Evolutionary conservation across 768 basidiomycete genomes (phyloP), one percentile per base, ranked within the genome.

Genomic region (Tephrocybe rancida): DNA sequence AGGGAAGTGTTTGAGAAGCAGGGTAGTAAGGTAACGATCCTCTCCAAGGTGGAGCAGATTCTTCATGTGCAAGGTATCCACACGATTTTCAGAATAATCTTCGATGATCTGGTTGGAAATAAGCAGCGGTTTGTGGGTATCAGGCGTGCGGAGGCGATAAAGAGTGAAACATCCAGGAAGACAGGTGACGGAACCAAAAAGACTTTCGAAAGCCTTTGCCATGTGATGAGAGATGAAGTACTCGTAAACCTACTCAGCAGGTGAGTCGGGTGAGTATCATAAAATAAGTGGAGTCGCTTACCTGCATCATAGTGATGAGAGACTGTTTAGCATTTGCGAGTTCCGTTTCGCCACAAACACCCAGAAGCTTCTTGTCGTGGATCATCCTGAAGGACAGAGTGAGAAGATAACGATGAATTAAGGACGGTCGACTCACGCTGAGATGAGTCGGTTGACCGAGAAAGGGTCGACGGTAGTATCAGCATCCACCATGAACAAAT

Each of bases 221-320:
- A 99, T 87, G 72, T 98, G 94, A 73, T 99, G 97, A 0, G 95
- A 98, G 62, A 99, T 94, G 76, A 93, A 99, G 80, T 98, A 98
- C 67, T 98, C 96, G 77, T 98, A 98, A 27, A 98, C 96, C 87
- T 90, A 54, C 11, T 32, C 0, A 18, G 49, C 13, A 47, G 59
- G 18, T 44, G 34, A 37, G 42, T 21, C 19, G 7, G 58, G 35
- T 29, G 24, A 8, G 10, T 25, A 18, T 38, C 10, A 14, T 0
- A 35, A 13, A 16, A 11, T 9, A 19, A 3, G 26, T n/a, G n/a
- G 19, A 48, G 24, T 22, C 2, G 62, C 78, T 61, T 32, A 86
- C 88, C 78, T 98, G 95, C 88, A 95, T 92, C 95, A 97, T 97
- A 8, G 95, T 97, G 58, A 95, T 88, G 64, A 95, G 79, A 1